Evolutionary conservation across 2,329 filamentous ascomycete species (phyloP).

Genomic region (Fusarium denticulatum): DNA sequence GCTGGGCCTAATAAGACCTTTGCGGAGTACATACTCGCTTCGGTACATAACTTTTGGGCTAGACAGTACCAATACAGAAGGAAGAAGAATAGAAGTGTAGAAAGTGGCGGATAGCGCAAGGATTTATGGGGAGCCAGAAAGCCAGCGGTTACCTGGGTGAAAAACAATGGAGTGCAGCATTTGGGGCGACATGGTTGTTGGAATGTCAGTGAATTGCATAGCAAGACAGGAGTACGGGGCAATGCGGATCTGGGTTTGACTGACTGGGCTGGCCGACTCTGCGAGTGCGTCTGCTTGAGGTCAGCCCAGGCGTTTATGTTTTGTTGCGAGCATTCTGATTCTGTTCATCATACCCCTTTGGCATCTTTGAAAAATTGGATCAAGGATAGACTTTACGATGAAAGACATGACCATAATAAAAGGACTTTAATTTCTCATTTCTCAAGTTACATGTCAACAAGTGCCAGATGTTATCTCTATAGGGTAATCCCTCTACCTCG

Average conservation of each 20-base stretch:
- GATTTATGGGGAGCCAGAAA: slow-evolving; percentile 31
- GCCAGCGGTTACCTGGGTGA: slow-evolving; percentile 33
- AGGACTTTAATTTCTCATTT: slow-evolving; percentile 33
- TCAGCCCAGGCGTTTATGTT: slow-evolving; percentile 35
- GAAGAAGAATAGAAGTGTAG: slow-evolving; percentile 17
- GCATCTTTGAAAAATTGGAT: slow-evolving; percentile 44
- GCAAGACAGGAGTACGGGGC: slow-evolving; percentile 44
- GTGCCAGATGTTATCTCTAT: background rate
- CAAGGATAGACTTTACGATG: slow-evolving; percentile 42
- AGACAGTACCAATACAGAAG: slow-evolving; percentile 32
- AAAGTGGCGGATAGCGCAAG: slow-evolving; percentile 14
- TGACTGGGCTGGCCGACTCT: slow-evolving; percentile 27
- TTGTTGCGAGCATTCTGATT: slow-evolving; percentile 44
- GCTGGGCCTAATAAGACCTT: slow-evolving; percentile 55
- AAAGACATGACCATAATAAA: slow-evolving; percentile 39
- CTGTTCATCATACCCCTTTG: slow-evolving; percentile 43
- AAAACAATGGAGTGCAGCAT: slow-evolving; percentile 38
- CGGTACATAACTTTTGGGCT: slow-evolving; percentile 40
- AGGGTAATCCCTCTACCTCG: background rate
- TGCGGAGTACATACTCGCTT: slow-evolving; percentile 32
- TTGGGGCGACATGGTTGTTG: slow-evolving; percentile 43
- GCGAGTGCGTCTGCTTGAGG: background rate
- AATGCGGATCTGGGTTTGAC: slow-evolving; percentile 35
- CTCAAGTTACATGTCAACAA: background rate
- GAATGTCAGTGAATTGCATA: slow-evolving; percentile 47